A percentile compares a stretch with the other conserved stretches of the same genome.
These are phyloP conservation scores for Penicillium maclennaniae DNA, from an alignment of 495 filamentous ascomycete genomes.

Conservation along the genomic window DNA sequence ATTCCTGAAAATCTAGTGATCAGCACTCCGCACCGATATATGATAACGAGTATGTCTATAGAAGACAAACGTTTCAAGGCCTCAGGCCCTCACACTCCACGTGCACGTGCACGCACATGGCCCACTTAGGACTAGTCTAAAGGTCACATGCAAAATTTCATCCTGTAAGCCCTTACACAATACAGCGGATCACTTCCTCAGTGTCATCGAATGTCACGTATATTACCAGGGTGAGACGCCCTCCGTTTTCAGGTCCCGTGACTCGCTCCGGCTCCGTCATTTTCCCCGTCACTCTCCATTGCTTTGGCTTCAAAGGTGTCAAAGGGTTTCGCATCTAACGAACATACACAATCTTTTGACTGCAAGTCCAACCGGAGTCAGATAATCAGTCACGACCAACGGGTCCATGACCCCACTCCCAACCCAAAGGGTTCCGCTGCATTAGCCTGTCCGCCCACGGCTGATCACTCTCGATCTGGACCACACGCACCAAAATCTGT, in stretches of 20 bases:
- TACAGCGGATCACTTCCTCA: neutral
- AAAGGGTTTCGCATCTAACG: neutral
- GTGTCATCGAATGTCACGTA: neutral
- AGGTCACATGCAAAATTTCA: neutral
- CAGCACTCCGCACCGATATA: neutral
- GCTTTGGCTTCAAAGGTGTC: neutral
- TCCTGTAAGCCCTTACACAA: neutral
- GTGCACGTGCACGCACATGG: neutral
- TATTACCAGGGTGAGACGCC: neutral
- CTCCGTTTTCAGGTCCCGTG: neutral
- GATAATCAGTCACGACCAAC: neutral
- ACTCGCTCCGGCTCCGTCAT: neutral
- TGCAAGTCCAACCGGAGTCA: neutral
- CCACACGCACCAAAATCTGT: conserved; percentile 27
- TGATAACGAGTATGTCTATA: neutral
- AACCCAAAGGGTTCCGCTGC: conserved; percentile 29
- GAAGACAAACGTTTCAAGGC: neutral
- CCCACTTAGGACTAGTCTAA: neutral
- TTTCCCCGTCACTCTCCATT: neutral
- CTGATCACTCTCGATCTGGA: conserved; percentile 35
- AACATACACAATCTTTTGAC: neutral
- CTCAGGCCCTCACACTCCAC: neutral
- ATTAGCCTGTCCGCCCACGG: conserved; percentile 32
- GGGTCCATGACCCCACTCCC: conserved; percentile 23
- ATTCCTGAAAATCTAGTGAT: neutral